Conservation (phyloP, 805 yeast genomes). For the Yamadazyma kitorensis region DNA sequence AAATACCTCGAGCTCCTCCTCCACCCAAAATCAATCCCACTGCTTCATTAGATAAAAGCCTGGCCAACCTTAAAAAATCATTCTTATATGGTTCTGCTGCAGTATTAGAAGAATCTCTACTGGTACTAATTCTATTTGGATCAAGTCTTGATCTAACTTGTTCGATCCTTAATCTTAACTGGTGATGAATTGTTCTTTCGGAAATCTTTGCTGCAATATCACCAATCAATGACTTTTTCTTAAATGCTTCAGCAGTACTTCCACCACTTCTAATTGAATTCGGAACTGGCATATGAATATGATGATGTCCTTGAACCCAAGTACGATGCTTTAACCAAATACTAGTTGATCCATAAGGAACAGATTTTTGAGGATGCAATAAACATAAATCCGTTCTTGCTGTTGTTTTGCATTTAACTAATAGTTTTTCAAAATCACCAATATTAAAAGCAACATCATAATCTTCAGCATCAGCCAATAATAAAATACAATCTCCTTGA, state of each 20-base stretch:
- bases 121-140: constrained; percentile 20
- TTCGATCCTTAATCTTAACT: constrained; percentile 29
- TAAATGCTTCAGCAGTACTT: constrained; percentile 1
- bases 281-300: constrained; percentile 63
- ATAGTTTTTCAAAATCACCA: constrained; percentile 81
- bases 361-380: constrained; percentile 78
- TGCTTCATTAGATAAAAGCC: constrained; percentile 88
- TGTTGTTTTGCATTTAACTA: constrained; percentile 72
- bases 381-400: constrained; percentile 86
- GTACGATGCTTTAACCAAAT: constrained; percentile 80
- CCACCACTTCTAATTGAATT: constrained; percentile 10
- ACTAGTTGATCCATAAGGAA: constrained; percentile 80
- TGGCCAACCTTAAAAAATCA: constrained; percentile 86
- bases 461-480: constrained; percentile 80
- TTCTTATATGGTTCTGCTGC: constrained; percentile 62
- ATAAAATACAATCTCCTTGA: constrained; percentile 91
- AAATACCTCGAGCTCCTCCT: constrained; percentile 94
- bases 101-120: constrained; percentile 18
- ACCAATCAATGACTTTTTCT: constrained; percentile 21
- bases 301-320: constrained; percentile 95
- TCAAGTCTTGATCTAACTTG: constrained; percentile 27
- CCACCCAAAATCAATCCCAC: constrained; percentile 95
- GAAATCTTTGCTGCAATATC: constrained; percentile 36
- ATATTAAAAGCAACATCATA: constrained; percentile 55
- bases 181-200: constrained; percentile 29